Conservation (phyloP, 2,329 filamentous ascomycete genomes). For the Trichoderma hamatum region DNA sequence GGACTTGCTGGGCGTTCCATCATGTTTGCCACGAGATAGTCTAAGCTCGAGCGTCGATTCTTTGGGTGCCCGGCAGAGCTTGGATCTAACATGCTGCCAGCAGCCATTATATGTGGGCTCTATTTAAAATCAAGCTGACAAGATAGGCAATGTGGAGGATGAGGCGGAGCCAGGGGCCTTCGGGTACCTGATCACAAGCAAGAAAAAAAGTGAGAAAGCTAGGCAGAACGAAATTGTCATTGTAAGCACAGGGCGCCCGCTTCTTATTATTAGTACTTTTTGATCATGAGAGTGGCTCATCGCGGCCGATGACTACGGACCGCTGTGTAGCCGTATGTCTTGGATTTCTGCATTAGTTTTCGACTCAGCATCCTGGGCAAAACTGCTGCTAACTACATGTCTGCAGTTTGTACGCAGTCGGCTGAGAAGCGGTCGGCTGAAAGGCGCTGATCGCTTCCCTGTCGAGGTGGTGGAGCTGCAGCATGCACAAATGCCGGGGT, state of each 20-base stretch:
- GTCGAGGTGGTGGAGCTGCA: slow-evolving; percentile 19
- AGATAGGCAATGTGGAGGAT: slow-evolving; percentile 19
- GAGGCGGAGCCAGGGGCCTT: slow-evolving; percentile 19
- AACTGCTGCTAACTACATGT: neutral
- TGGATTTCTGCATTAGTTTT: neutral
- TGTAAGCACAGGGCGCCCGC: slow-evolving; percentile 23
- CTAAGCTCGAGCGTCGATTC: slow-evolving; percentile 20
- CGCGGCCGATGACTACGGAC: slow-evolving; percentile 7
- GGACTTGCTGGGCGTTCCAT: slow-evolving; percentile 26
- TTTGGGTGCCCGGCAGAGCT: slow-evolving; percentile 22
- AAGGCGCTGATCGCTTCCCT: slow-evolving; percentile 23
- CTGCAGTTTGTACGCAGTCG: slow-evolving; percentile 14
- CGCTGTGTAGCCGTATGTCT: slow-evolving; percentile 14
- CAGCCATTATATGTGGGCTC: slow-evolving; percentile 21
- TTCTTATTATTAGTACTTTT: slow-evolving; percentile 25
- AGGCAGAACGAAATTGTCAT: neutral
- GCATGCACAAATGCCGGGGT: slow-evolving; percentile 23
- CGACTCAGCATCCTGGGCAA: neutral
- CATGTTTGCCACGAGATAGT: slow-evolving; percentile 20
- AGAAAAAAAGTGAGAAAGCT: neutral
- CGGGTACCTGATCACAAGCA: slow-evolving; percentile 5
- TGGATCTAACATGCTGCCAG: slow-evolving; percentile 28
- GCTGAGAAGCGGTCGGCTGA: slow-evolving; percentile 24
- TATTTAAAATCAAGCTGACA: slow-evolving; percentile 6
- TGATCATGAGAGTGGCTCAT: slow-evolving; percentile 23